Conservation (phyloP, 1,284 basidiomycete species). For the Serendipita sp. region DNA sequence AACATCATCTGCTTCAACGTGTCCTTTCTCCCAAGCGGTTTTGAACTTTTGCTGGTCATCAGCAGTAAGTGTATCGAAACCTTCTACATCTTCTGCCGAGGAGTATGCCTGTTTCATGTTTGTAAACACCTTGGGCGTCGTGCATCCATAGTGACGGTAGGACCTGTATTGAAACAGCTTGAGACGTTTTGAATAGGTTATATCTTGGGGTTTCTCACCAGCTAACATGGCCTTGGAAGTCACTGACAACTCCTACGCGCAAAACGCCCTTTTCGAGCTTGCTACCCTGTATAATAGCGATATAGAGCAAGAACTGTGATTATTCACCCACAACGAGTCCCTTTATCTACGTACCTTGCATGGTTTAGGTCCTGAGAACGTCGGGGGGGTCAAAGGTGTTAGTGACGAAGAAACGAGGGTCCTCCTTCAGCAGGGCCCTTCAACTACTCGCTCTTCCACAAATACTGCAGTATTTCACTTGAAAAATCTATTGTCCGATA, state of each 20-base stretch:
- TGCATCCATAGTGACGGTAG: conserved; percentile 1
- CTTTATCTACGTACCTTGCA: not conserved
- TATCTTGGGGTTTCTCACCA: not conserved
- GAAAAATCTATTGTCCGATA: too few relatives aligned
- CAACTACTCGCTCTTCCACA: too few relatives aligned
- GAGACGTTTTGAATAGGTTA: not conserved
- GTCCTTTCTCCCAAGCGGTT: not conserved
- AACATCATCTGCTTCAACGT: conserved; percentile 1
- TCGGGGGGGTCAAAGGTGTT: not conserved
- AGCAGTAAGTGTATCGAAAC: not conserved
- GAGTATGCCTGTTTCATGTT: conserved; percentile 1
- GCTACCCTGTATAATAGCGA: not conserved
- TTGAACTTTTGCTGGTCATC: not conserved
- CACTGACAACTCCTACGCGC: conserved; percentile 1
- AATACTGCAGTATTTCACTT: too few relatives aligned
- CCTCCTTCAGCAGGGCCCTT: too few relatives aligned
- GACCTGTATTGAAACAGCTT: not conserved
- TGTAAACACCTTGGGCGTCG: not conserved
- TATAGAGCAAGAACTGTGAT: not conserved
- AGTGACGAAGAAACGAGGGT: not conserved
- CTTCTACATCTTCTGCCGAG: not conserved
- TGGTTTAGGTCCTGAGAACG: not conserved
- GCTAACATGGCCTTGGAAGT: not conserved
- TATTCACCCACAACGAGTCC: too few relatives aligned
- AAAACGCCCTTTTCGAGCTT: not conserved